Conservation (phyloP, 2,329 filamentous ascomycete genomes). For the Zasmidium angulare region DNA sequence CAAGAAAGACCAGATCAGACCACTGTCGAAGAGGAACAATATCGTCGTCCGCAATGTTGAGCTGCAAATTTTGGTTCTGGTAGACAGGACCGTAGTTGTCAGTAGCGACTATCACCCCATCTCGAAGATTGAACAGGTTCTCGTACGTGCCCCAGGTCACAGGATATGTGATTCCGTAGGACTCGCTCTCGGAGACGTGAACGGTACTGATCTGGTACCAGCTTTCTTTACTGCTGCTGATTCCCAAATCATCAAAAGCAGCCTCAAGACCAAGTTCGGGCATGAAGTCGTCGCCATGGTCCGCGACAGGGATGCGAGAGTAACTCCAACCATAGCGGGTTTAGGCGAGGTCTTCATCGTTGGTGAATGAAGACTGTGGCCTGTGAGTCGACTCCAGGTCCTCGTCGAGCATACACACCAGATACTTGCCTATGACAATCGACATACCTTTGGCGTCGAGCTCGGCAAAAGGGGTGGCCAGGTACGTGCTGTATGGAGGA, state of each 20-base stretch:
- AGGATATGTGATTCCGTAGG: background rate
- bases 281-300: background rate
- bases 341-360: background rate
- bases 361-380: background rate
- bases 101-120: background rate
- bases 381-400: background rate
- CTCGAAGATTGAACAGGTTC: background rate
- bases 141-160: background rate
- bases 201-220: background rate
- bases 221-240: background rate
- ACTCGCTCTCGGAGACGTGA: background rate
- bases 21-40: background rate
- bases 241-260: background rate
- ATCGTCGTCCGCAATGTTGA: background rate
- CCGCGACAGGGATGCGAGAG: background rate
- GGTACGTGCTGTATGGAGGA: background rate
- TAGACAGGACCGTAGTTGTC: background rate
- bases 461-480: background rate
- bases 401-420: background rate
- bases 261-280: background rate
- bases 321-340: background rate
- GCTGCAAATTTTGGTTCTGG: background rate
- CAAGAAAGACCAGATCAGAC: conserved; percentile 1
- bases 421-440: background rate
- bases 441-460: background rate